These are phyloP conservation scores for Globisporangium abappressorium DNA, from an alignment of 352 stramenopile genomes.

Conservation along the genomic window DNA sequence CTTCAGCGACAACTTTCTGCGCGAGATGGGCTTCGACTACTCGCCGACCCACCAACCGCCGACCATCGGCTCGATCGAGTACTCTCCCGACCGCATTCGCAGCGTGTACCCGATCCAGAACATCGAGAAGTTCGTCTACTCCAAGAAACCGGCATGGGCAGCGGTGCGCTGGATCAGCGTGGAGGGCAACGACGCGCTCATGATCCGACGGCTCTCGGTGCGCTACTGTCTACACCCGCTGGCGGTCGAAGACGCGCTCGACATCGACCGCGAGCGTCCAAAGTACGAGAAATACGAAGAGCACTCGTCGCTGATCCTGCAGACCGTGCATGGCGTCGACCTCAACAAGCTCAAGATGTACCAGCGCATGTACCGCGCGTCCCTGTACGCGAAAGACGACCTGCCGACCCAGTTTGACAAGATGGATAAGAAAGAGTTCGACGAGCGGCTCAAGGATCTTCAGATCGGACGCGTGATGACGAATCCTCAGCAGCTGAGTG, in stretches of 20 bases:
- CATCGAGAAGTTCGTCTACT: constrained; percentile 86
- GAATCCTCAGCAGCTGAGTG: constrained; percentile 68
- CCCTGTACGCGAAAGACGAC: constrained; percentile 59
- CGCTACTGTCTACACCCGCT: constrained; percentile 83
- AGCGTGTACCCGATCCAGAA: constrained; percentile 68
- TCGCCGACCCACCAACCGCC: constrained; percentile 13
- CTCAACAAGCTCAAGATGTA: constrained; percentile 53
- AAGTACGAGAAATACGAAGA: constrained; percentile 89
- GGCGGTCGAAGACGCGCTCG: constrained; percentile 79
- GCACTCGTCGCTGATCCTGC: constrained; percentile 74
- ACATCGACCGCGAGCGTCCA: constrained; percentile 69
- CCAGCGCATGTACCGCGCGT: constrained; percentile 71
- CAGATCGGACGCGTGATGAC: constrained; percentile 64
- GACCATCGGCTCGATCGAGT: constrained; percentile 68
- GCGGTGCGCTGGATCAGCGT: constrained; percentile 84
- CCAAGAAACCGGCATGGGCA: constrained; percentile 64
- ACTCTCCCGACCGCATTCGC: constrained; percentile 70
- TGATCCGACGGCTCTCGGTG: constrained; percentile 72
- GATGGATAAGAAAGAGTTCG: constrained; percentile 64
- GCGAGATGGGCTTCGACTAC: constrained; percentile 28
- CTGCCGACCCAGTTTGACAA: constrained; percentile 48
- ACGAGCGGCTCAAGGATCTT: constrained; percentile 53
- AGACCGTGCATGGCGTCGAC: constrained; percentile 58
- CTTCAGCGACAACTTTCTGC: constrained; percentile 63
- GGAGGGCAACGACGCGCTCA: constrained; percentile 55